phyloP scores from a whole-genome alignment of 768 basidiomycete genomes.

The Leccinum olivaceopallidum region DNA sequence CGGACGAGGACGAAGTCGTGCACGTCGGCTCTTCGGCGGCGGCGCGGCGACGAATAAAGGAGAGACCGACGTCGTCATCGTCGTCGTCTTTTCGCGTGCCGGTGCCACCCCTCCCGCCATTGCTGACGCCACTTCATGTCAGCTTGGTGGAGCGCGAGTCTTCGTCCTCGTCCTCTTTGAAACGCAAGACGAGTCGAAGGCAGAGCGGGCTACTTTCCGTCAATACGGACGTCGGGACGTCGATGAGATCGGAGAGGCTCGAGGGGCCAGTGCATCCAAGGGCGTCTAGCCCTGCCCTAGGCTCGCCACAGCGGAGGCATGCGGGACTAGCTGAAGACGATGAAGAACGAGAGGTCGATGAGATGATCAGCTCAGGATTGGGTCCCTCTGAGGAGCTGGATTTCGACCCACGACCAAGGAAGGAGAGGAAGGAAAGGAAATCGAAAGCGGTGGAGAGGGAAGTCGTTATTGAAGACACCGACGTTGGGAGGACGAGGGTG shows the following conservation, averaged over 20 bases:
- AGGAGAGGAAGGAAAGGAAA: constrained; percentile 43
- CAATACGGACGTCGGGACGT: constrained; percentile 31
- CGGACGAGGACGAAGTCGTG: constrained; percentile 42
- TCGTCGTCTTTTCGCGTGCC: constrained; percentile 43
- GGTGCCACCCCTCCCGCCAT: constrained; percentile 44
- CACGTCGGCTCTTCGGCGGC: constrained; percentile 37
- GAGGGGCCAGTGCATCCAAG: constrained; percentile 48
- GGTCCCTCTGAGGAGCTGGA: constrained; percentile 19
- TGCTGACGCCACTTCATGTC: constrained; percentile 34
- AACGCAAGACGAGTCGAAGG: constrained; percentile 31
- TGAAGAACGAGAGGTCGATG: constrained; percentile 48
- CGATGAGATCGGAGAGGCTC: constrained; percentile 24
- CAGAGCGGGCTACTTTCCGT: constrained; percentile 59
- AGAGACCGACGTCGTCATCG: constrained; percentile 38
- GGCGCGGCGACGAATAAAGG: constrained; percentile 45
- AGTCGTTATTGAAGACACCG: constrained; percentile 22
- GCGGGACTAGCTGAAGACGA: constrained; percentile 58
- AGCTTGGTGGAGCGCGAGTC: constrained; percentile 37
- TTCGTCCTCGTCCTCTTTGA: constrained; percentile 14
- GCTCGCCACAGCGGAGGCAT: constrained; percentile 55
- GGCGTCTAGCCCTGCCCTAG: constrained; percentile 68
- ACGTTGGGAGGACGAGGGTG: constrained; percentile 26
- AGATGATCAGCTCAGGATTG: constrained; percentile 20
- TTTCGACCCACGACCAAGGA: constrained; percentile 33
- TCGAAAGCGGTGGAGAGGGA: constrained; percentile 22